Base-by-base conservation (phyloP, 768 basidiomycete genomes). In the Tricholomella constricta region DNA sequence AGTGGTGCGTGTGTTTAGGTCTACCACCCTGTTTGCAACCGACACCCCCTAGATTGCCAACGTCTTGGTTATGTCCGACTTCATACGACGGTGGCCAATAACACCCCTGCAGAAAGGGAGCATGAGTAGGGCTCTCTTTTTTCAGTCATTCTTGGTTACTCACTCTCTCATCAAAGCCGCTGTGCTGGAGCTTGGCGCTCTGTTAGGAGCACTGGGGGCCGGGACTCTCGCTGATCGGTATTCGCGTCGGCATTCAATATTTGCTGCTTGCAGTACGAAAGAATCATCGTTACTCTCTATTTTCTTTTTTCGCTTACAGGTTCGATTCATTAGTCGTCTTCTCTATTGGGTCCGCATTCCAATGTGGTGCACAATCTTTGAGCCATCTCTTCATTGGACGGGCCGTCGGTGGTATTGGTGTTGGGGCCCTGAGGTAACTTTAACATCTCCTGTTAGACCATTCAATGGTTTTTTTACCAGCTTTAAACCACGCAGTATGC, bases 41-140 rank as follows among this genome's bases (percentile, higher is more conserved):
- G 22, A 26, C 29, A 45, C 11, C 40, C 15, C 6, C 29, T 20
- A 80, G 78, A 90, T 93, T 57, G 88, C 91, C 2, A 93, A 92
- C 65, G 84, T 93, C 12, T 77, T 93, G 11, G 88, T 92, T 11
- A 92, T 92, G 90, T 72, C 76, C 35, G 86, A 90, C 59, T 93
- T 93, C 59, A 58, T 81, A 23, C 58, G 69, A 44, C 77, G 83
- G 8, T 93, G 87, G 84, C 86, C 86, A 4, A 70, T 89, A 2
- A 82, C 84, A 5, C 79, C 89, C 0, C 75, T 86, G 70, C 83
- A 91, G 70, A 85, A 83, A 60, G 91, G 91, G 4, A 69, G 80
- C 17, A 87, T 91, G 81, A 92, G 91, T 91, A 61, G 51, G 82
- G 74, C 17, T 14, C 6, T 42, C 14, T 29, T 27, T 31, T 50